Evolutionary conservation across 495 filamentous ascomycete species (phyloP).

Genomic region (Aspergillus sclerotioniger): DNA sequence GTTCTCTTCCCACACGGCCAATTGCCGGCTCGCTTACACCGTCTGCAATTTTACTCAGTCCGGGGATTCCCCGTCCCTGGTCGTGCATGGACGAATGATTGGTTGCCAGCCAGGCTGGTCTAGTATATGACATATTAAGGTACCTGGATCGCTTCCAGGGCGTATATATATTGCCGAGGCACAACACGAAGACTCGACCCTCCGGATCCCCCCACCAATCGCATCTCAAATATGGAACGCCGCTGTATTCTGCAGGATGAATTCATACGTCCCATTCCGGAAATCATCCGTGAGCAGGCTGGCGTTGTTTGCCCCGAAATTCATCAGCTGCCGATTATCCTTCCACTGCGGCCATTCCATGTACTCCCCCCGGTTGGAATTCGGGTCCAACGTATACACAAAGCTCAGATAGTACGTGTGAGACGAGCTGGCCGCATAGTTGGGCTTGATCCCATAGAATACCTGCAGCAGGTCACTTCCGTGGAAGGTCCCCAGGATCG

Average conservation of each 20-base stretch:
- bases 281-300: slow-evolving; percentile 59
- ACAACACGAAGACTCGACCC: background rate
- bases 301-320: slow-evolving; percentile 49
- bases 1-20: no score
- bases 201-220: background rate
- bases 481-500: slow-evolving; percentile 72
- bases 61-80: background rate
- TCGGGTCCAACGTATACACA: slow-evolving; percentile 64
- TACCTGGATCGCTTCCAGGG: background rate
- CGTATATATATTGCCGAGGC: background rate
- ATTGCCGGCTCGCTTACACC: no score
- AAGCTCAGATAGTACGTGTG: slow-evolving; percentile 66
- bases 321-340: slow-evolving; percentile 50
- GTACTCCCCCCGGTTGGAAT: slow-evolving; percentile 37
- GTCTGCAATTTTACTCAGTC: background rate
- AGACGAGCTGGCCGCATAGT: slow-evolving; percentile 58
- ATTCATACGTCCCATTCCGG: slow-evolving; percentile 47
- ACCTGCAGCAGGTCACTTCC: slow-evolving; percentile 64
- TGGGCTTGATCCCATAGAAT: slow-evolving; percentile 59
- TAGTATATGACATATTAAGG: background rate
- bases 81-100: background rate
- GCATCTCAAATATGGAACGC: slow-evolving; percentile 46
- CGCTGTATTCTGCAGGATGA: slow-evolving; percentile 42
- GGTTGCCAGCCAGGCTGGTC: background rate
- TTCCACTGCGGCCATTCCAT: slow-evolving; percentile 64